These are phyloP conservation scores for Lepidium didymum DNA, from an alignment of 345 rosid species.

Conservation along the genomic window DNA sequence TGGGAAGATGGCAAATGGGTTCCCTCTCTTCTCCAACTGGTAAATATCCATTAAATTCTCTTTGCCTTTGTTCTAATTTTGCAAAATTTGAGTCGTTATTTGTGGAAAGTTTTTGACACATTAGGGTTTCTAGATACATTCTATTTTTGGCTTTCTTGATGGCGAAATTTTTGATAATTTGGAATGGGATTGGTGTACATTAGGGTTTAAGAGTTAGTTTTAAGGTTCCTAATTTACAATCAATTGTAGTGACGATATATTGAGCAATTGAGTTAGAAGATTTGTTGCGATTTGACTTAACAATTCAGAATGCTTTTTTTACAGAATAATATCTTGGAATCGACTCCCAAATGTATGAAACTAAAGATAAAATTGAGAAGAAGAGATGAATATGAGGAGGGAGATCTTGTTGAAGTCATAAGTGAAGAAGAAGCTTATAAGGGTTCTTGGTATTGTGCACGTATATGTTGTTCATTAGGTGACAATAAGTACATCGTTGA, in stretches of 20 bases:
- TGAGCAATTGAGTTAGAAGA: neutral
- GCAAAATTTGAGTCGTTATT: neutral
- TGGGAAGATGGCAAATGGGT: constrained; percentile 43
- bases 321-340: constrained; percentile 12
- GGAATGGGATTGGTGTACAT: neutral
- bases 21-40: constrained; percentile 24
- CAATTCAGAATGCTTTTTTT: neutral
- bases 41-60: neutral
- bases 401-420: constrained; percentile 38
- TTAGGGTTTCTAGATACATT: neutral
- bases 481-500: constrained; percentile 43
- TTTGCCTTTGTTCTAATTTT: neutral
- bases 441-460: constrained; percentile 59
- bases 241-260: neutral
- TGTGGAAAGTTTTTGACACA: neutral
- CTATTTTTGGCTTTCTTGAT: neutral
- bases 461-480: constrained; percentile 25
- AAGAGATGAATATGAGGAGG: constrained; percentile 21
- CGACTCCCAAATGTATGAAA: constrained; percentile 7
- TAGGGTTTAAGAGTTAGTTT: neutral
- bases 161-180: neutral
- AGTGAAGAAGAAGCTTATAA: constrained; percentile 46
- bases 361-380: constrained; percentile 25
- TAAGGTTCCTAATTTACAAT: neutral
- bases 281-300: neutral